Evolutionary conservation across 345 rosid genomes (phyloP), one percentile per base, ranked within the genome.

Genomic region (Salix brachista): DNA sequence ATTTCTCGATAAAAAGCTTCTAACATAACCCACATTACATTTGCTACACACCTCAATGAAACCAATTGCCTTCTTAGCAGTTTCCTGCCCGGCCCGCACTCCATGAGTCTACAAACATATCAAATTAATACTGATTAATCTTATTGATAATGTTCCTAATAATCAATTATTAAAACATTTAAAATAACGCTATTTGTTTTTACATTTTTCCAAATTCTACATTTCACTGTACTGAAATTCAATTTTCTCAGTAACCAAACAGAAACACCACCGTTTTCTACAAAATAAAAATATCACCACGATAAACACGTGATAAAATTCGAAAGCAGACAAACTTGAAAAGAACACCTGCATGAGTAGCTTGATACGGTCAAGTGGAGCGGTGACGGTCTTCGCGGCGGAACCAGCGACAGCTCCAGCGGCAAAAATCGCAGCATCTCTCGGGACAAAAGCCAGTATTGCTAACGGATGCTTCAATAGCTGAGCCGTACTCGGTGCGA

Each of bases 321-420:
- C 18, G 28, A 50, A 32, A 14, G 28, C 17, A 68, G 7, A 8
- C 37, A 42, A 67, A 28, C 12, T 14, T 25, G 4, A 69, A 58
- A 16, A 65, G n/a, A 61, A 65, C 56, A 95, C 99, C 97, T 92
- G 97, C 97, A 96, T 91, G 80, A 96, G 97, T 72, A 96, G 90
- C 89, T 96, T 96, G 71, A 93, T 76, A 52, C 97, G 99, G 86
- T 96, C 99, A 62, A 96, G 98, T 3, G 98, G 98, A 72, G 99
- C 98, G 3, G 97, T 92, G 68, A 89, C 91, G 26, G 95, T 85
- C 85, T 96, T 96, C 3, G 98, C 98, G n/a, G 94, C 95, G 69
- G 97, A 97, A 65, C 99, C 98, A 23, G 98, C 89, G 62, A 91
- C 60, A 56, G 99, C 99, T n/a, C 95, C 99, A 69, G 99, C 98